Evolutionary conservation across 768 basidiomycete genomes (phyloP).

Genomic region (Lanmaoa pseudosensibilis): DNA sequence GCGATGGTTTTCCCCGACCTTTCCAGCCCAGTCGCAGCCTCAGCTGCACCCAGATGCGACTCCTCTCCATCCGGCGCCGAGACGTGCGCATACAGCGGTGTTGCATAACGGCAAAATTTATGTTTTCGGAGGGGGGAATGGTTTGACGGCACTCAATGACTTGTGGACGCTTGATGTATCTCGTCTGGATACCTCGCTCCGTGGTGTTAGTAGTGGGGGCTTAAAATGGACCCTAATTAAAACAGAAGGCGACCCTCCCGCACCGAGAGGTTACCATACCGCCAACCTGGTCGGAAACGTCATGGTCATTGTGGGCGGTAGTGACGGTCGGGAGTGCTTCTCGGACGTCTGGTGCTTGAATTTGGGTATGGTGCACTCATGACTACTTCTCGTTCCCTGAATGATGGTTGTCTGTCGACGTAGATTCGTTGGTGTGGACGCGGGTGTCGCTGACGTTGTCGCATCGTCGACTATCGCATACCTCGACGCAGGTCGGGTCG

Average conservation of each 20-base stretch:
- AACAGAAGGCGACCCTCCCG: constrained; percentile 56
- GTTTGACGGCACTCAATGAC: constrained; percentile 85
- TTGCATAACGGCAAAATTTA: constrained; percentile 70
- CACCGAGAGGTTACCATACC: constrained; percentile 84
- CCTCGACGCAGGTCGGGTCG: constrained; percentile 86
- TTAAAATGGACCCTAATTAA: constrained; percentile 62
- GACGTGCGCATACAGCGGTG: constrained; percentile 88
- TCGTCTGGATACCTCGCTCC: constrained; percentile 33
- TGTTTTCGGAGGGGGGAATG: constrained; percentile 94
- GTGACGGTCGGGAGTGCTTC: constrained; percentile 87
- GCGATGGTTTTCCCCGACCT: constrained; percentile 57
- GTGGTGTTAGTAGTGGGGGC: constrained; percentile 5
- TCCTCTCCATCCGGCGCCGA: constrained; percentile 52
- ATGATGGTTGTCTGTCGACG: not conserved
- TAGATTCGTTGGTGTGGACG: constrained; percentile 33
- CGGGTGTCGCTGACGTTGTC: constrained; percentile 23
- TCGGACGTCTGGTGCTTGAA: constrained; percentile 86
- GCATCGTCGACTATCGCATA: constrained; percentile 76
- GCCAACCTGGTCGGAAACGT: constrained; percentile 82
- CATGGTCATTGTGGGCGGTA: constrained; percentile 90
- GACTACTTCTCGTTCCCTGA: not conserved
- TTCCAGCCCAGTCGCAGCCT: constrained; percentile 21
- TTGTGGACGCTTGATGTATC: constrained; percentile 82
- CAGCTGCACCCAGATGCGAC: constrained; percentile 2
- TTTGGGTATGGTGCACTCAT: constrained; percentile 59